phyloP scores from a whole-genome alignment of 441 rosid genomes.

The Eutrema salsugineum region DNA sequence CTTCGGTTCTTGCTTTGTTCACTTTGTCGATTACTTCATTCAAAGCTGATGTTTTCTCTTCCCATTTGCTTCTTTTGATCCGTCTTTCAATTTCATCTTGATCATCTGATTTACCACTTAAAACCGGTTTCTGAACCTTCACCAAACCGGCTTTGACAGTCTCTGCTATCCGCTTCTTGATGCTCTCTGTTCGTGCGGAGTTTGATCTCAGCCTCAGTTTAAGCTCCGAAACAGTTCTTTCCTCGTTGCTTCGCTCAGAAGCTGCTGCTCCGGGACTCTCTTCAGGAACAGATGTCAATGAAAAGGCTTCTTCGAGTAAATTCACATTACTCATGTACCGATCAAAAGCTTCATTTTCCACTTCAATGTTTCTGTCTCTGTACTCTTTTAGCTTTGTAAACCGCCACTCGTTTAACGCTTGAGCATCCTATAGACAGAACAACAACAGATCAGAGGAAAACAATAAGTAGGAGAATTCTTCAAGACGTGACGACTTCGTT shows the following conservation, averaged over 20 bases:
- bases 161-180: constrained; percentile 46
- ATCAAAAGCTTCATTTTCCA: constrained; percentile 85
- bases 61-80: constrained; percentile 39
- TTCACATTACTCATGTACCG: constrained; percentile 71
- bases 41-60: constrained; percentile 52
- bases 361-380: constrained; percentile 65
- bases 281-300: constrained; percentile 42
- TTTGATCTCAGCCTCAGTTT: constrained; percentile 52
- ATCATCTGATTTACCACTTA: constrained; percentile 24
- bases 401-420: constrained; percentile 89
- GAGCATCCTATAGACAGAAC: constrained; percentile 63
- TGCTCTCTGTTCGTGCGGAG: constrained; percentile 46
- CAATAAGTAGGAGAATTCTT: not conserved
- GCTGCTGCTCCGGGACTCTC: constrained; percentile 28
- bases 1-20: constrained; percentile 78
- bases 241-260: constrained; percentile 31
- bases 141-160: constrained; percentile 59
- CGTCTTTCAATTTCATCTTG: constrained; percentile 30
- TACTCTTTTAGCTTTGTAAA: constrained; percentile 79
- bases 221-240: constrained; percentile 33
- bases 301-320: constrained; percentile 78
- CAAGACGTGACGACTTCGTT: not conserved
- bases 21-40: constrained; percentile 66
- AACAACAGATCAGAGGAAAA: constrained; percentile 11
- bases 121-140: constrained; percentile 45